Evolutionary conservation across 768 basidiomycete species (phyloP).

Genomic region (Suillus alpinus): DNA sequence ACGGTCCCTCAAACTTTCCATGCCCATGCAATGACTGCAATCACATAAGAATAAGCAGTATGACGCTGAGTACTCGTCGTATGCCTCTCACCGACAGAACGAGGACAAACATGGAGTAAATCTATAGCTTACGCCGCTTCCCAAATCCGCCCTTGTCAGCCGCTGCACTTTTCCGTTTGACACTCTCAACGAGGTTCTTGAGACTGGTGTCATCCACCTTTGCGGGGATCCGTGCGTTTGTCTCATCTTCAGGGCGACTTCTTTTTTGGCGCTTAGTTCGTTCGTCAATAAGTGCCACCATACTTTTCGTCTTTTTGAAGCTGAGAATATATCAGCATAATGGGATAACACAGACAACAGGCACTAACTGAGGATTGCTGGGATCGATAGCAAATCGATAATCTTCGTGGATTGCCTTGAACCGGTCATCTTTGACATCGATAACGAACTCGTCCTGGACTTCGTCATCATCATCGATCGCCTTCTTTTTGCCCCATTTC

Average conservation of each 20-base stretch:
- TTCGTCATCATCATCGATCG: constrained; percentile 54
- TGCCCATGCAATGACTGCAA: not conserved
- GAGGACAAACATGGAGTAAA: not conserved
- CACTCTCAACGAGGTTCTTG: constrained; percentile 73
- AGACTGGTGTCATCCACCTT: constrained; percentile 40
- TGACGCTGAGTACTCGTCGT: not conserved
- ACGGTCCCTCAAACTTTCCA: not conserved
- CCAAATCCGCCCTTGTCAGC: constrained; percentile 29
- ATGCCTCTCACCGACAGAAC: not conserved
- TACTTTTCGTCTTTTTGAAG: constrained; percentile 90
- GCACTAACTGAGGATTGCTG: constrained; percentile 84
- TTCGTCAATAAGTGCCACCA: constrained; percentile 82
- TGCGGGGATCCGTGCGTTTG: not conserved
- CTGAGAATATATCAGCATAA: constrained; percentile 37
- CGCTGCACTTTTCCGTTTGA: constrained; percentile 72
- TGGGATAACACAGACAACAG: not conserved
- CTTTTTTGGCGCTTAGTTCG: constrained; percentile 63
- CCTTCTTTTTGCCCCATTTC: constrained; percentile 39
- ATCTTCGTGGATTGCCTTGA: constrained; percentile 85
- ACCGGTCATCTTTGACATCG: constrained; percentile 84
- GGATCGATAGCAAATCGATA: constrained; percentile 95
- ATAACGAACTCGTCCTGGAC: constrained; percentile 79
- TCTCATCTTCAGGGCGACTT: constrained; percentile 12
- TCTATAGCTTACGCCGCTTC: constrained; percentile 37
- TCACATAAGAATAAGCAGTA: not conserved